Conservation (phyloP, 1,284 basidiomycete genomes). For the Ceratobasidium sp. region DNA sequence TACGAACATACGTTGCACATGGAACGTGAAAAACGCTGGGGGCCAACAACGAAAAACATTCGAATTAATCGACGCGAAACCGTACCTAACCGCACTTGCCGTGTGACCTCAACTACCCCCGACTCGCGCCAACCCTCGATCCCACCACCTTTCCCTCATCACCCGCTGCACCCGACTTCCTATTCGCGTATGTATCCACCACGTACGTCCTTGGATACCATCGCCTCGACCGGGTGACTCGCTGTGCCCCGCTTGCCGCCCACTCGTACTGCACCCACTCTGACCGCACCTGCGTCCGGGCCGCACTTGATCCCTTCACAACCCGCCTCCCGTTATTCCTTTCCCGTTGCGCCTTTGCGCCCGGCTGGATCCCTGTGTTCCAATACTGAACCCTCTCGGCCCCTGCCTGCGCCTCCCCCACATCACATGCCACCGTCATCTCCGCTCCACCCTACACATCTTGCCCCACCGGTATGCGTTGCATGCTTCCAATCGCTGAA, state of each 20-base stretch:
- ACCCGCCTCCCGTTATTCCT: background rate
- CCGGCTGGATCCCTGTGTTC: conserved; percentile 12
- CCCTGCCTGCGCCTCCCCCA: background rate
- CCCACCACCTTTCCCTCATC: background rate
- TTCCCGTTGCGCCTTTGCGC: background rate
- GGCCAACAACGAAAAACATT: conserved; percentile 17
- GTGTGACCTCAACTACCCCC: conserved; percentile 42
- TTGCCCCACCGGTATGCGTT: background rate
- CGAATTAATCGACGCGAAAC: conserved; percentile 21
- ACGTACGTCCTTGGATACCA: background rate
- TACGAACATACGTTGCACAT: background rate
- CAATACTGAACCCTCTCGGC: background rate
- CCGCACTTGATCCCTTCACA: conserved; percentile 35
- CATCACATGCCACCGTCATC: conserved; percentile 20
- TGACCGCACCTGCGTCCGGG: conserved; percentile 36
- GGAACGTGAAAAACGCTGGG: conserved; percentile 15
- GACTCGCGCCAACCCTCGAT: conserved; percentile 39
- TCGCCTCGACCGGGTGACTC: background rate
- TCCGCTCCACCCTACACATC: conserved; percentile 1
- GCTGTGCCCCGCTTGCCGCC: conserved; percentile 11
- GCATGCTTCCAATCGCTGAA: conserved; percentile 29
- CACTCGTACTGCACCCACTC: background rate
- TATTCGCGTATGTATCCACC: background rate
- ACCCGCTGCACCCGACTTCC: background rate
- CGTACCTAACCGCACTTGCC: conserved; percentile 40